Base-by-base conservation (phyloP, 2,329 filamentous ascomycete species). In the Rhytidhysteron rufulum region DNA sequence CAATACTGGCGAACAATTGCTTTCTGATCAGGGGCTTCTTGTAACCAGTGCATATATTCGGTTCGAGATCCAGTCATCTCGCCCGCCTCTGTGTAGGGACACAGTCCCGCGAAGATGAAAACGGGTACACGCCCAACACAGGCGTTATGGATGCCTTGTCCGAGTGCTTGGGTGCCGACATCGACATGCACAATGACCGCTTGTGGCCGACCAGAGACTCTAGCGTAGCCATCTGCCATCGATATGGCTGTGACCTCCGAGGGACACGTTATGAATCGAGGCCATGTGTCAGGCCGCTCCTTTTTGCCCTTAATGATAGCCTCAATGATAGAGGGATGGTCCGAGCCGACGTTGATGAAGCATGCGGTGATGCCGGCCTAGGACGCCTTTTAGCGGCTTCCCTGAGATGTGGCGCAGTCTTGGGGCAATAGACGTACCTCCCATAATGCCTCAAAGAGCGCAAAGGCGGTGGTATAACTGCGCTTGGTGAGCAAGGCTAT, bases 131-230 rank as follows among this genome's bases (percentile, higher is more conserved):
- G 41, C 6, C 37, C 37, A 8, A 40, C 31, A 34, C 37, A 40
- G 15, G 31, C 41, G 35, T 42, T 25, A 29, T 37, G 84, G 0
- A 88, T 78, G 1, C 83, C 84, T 2, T 81, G 81, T 17, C 77
- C 83, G 0, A 88, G 71, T 5, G 79, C 83, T 58, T 87, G 83
- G 0, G 85, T 88, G 18, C 84, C 85, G 15, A 90, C 86, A 51
- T 91, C 86, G 42, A 90, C 86, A 54, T 90, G 86, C 2, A 90
- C 78, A 46, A 90, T 84, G 10, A 90, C 86, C 44, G 79, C 83
- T 65, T 90, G 86, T 0, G 85, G 83, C 50, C 85, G 79, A 39
- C 79, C 79, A 5, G 82, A 87, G 27, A 86, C 64, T 45, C 63
- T 58, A 27, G 86, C 85, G 56, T 86, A 89, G 37, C 86, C 50